Evolutionary conservation across 345 rosid genomes (phyloP), one percentile per base, ranked within the genome.

Genomic region (Arabidopsis arenosa): DNA sequence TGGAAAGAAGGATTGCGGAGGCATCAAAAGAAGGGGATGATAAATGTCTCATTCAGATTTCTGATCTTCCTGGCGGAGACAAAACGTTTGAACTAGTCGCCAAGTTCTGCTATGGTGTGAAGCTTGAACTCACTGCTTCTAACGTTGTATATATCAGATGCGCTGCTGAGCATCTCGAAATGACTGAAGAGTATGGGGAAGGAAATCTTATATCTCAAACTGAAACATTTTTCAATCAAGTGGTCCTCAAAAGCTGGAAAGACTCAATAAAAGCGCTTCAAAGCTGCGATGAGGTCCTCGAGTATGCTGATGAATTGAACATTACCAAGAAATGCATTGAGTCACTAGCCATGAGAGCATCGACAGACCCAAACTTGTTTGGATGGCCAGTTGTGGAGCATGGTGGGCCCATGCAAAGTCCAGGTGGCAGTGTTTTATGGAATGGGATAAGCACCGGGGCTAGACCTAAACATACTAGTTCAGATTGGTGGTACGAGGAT

Each of bases 401-500:
- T 74, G 96, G 93, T 41, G 92, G 96, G 40, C 98, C 96, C 1
- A 86, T 88, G 93, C 99, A 90, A 88, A 92, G 96, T 80, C 98
- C 97, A 6, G 98, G 97, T 32, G 99, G 97, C 40, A 92, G 92
- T 43, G 89, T 95, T 63, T 77, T 95, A 65, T 95, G 99, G 99
- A 95, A 92, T 30, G 99, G 98, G 80, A 95, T 95, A 79, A 95
- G 94, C 82, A 92, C 97, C 1, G 98, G 97, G 49, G 97, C 96
- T 55, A 84, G 93, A 80, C 89, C 90, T 11, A 90, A 83, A 83
- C 81, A 85, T 47, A 73, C 89, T 35, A 89, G 91, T 71, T 83
- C 89, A 33, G 98, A 89, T 73, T 95, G 99, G 98, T 95, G 99
- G 99, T 92, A 90, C 12, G 97, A 92, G 70, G 99, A 95, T 82